Evolutionary conservation across 352 stramenopile species (phyloP).

Genomic region (Pythium angustatum): DNA sequence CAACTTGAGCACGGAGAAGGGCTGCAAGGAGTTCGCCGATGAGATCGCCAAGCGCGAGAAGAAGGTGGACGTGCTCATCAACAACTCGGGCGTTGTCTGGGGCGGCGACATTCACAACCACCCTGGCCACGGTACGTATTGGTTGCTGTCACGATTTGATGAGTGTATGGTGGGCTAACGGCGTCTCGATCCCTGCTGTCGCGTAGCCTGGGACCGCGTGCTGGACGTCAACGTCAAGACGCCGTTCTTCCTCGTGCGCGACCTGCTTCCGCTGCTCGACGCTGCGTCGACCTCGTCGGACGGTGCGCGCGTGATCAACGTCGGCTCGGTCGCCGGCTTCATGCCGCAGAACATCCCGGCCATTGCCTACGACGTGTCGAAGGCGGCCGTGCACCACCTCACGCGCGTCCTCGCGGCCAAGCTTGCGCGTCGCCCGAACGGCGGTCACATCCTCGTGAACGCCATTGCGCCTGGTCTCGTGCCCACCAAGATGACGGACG

Average conservation of each 20-base stretch:
- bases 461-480: constrained; percentile 92
- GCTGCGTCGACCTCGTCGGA: constrained; percentile 44
- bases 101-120: constrained; percentile 46
- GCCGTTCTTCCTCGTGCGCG: constrained; percentile 91
- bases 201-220: constrained; percentile 90
- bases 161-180: too few species aligned
- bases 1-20: constrained; percentile 79
- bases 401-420: constrained; percentile 91
- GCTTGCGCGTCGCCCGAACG: constrained; percentile 77
- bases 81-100: constrained; percentile 89
- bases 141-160: too few species aligned
- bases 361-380: constrained; percentile 94
- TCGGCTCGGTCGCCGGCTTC: constrained; percentile 77
- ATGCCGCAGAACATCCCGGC: constrained; percentile 86
- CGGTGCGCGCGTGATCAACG: constrained; percentile 68
- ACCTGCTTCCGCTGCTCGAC: constrained; percentile 91
- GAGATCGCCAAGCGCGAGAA: constrained; percentile 77
- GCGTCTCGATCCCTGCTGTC: too few species aligned
- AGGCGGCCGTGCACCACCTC: constrained; percentile 94
- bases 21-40: constrained; percentile 76
- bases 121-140: constrained; percentile 31
- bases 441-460: constrained; percentile 95
- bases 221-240: constrained; percentile 95
- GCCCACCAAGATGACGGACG: constrained; percentile 87
- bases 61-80: constrained; percentile 92